Evolutionary conservation across 2,329 filamentous ascomycete species (phyloP), one percentile per base, ranked within the genome.

Genomic region (Cladophialophora bantiana): DNA sequence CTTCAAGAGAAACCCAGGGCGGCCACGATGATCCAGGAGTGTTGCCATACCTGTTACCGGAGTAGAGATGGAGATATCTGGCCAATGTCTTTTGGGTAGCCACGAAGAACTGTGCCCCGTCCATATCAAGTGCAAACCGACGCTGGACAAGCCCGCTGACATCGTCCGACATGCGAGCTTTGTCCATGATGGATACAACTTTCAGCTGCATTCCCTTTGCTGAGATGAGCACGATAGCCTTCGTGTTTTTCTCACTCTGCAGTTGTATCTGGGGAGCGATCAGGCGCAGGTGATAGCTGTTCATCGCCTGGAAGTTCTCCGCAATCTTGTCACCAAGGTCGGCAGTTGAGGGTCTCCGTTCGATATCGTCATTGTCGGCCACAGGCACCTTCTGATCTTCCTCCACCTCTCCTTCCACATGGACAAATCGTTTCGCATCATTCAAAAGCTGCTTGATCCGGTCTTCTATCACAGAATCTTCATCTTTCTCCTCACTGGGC

Each of bases 181-280:
- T 97, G 80, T 99, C 95, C 91, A 98, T 97, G 74, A 99, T 94
- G 71, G 97, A 94, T 20, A 99, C 88, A 10, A 99, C 91, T 81
- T 98, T 98, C 64, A 98, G 87, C 78, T 98, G 94, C 93, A 99
- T 99, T 61, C 94, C 93, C 79, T 98, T 98, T 34, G 94, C 93
- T 2, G 94, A 95, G 55, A 98, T 89, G n/a, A 99, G 84, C 4
- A 97, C 91, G n/a, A 96, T 95, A 65, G 96, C 91, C 78, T 96
- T 97, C 68, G 90, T 90, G 78, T 99, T 98, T 84, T 97, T 98
- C 76, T 99, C 95, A 77, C 95, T 98, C 76, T 99, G 94, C 53
- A 99, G 85, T 77, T 99, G 95, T 66, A 99, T 97, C 77, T 99
- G 95, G 13, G 95, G 95, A 5, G 94, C 95, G 73, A 99, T 97